Evolutionary conservation across 2,329 filamentous ascomycete species (phyloP).

Genomic region (Aspergillus carbonarius): DNA sequence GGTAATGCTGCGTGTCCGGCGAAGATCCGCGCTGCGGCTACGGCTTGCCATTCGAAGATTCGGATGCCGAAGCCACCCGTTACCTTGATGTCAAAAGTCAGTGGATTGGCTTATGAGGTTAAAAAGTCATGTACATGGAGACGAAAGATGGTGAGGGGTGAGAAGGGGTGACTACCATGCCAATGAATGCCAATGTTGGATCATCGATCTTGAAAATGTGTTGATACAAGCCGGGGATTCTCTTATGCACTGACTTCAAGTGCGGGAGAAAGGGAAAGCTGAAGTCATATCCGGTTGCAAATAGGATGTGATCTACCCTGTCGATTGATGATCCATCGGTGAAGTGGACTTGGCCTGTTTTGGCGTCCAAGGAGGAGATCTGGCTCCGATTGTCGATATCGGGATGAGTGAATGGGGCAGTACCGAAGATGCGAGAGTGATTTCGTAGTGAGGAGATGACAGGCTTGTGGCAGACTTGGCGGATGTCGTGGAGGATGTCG

Average conservation of each 20-base stretch:
- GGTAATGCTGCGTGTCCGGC: constrained; percentile 56
- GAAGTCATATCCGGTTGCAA: constrained; percentile 64
- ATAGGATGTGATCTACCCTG: constrained; percentile 59
- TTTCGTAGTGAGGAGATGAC: too few species aligned
- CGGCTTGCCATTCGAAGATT: constrained; percentile 67
- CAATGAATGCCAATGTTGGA: constrained; percentile 24
- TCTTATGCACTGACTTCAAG: constrained; percentile 30
- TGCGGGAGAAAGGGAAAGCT: constrained; percentile 57
- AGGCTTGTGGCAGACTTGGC: too few species aligned
- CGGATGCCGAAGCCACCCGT: constrained; percentile 56
- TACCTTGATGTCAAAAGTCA: constrained; percentile 43
- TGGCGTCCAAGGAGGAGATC: constrained; percentile 41
- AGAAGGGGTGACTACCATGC: background rate
- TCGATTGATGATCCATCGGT: constrained; percentile 51
- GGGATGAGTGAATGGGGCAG: constrained; percentile 55
- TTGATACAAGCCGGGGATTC: constrained; percentile 20
- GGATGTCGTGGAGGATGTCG: too few species aligned
- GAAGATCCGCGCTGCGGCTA: constrained; percentile 58
- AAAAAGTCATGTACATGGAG: too few species aligned
- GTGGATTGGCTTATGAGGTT: too few species aligned
- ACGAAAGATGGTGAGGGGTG: too few species aligned
- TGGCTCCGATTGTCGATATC: constrained; percentile 17
- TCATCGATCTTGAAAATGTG: constrained; percentile 21
- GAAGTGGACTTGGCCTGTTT: constrained; percentile 48
- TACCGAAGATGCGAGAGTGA: constrained; percentile 48